Evolutionary conservation across 768 basidiomycete genomes (phyloP).

Genomic region (Hemileccinum rubropunctum): DNA sequence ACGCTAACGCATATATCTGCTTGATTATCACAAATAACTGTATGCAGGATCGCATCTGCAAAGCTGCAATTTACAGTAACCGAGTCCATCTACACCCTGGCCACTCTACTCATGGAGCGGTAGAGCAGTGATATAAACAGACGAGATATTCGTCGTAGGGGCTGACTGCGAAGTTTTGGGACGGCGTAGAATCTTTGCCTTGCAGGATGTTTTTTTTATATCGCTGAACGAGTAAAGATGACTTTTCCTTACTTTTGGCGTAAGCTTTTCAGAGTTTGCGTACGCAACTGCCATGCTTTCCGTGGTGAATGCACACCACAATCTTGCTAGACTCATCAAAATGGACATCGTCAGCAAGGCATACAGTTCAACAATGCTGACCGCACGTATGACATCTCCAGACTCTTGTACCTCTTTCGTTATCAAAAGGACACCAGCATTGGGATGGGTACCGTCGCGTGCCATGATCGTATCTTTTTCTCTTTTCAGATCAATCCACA

Average conservation of each 20-base stretch:
- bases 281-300: constrained; percentile 80
- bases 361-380: not conserved
- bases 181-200: constrained; percentile 37
- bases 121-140: constrained; percentile 58
- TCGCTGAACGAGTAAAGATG: not conserved
- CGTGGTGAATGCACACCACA: constrained; percentile 86
- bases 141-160: constrained; percentile 29
- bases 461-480: constrained; percentile 34
- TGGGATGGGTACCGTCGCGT: constrained; percentile 44
- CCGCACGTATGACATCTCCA: constrained; percentile 28
- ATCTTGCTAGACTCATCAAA: constrained; percentile 43
- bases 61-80: not conserved
- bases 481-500: constrained; percentile 1
- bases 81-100: not conserved
- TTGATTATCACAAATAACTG: not conserved
- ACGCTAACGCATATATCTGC: constrained; percentile 4
- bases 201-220: not conserved
- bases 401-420: constrained; percentile 41
- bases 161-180: constrained; percentile 10
- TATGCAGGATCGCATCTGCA: not conserved
- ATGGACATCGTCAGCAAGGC: not conserved
- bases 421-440: constrained; percentile 63
- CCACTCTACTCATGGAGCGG: constrained; percentile 28
- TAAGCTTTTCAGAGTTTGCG: constrained; percentile 49
- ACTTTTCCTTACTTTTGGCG: constrained; percentile 50